Percentiles rank a stretch among this genome's conserved stretches.
Conservation (phyloP, 306 rosid species). For the Vigna unguiculata region DNA sequence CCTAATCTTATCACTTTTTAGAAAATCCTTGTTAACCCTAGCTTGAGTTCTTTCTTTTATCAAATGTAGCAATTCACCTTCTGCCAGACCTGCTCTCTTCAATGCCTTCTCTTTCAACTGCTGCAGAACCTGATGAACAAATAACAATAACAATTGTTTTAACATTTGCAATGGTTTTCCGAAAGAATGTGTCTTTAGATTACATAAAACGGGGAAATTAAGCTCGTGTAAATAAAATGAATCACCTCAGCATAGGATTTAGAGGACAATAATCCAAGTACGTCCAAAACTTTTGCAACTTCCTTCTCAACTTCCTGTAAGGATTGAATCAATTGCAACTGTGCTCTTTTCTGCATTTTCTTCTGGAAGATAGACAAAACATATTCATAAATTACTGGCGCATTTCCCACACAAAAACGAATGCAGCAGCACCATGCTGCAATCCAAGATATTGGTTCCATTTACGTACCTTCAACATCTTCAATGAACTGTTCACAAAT, state of each 20-base stretch:
- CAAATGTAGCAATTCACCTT: conserved; percentile 65
- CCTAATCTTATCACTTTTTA: conserved; percentile 78
- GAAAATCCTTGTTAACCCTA: conserved; percentile 75
- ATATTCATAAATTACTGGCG: conserved; percentile 29
- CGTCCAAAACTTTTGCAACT: conserved; percentile 58
- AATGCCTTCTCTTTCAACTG: conserved; percentile 81
- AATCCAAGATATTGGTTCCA: conserved; percentile 13
- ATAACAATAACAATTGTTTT: conserved; percentile 37
- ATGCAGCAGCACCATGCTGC: not conserved
- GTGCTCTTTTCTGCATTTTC: conserved; percentile 67
- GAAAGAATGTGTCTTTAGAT: conserved; percentile 9
- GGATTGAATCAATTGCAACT: conserved; percentile 63
- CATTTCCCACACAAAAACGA: not conserved
- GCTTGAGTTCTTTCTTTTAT: conserved; percentile 83
- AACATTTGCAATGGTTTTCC: not conserved
- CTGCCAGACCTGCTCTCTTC: conserved; percentile 75
- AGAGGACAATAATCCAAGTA: conserved; percentile 71
- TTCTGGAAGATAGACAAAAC: conserved; percentile 59
- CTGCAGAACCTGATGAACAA: conserved; percentile 69
- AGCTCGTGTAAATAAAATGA: conserved; percentile 10
- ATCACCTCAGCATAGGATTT: conserved; percentile 73
- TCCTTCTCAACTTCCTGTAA: conserved; percentile 68
- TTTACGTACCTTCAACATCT: conserved; percentile 69
- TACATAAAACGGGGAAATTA: not conserved
- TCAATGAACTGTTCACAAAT: conserved; percentile 71